These are phyloP conservation scores for Russula sp. DNA, from an alignment of 768 basidiomycete species.

Conservation along the genomic window DNA sequence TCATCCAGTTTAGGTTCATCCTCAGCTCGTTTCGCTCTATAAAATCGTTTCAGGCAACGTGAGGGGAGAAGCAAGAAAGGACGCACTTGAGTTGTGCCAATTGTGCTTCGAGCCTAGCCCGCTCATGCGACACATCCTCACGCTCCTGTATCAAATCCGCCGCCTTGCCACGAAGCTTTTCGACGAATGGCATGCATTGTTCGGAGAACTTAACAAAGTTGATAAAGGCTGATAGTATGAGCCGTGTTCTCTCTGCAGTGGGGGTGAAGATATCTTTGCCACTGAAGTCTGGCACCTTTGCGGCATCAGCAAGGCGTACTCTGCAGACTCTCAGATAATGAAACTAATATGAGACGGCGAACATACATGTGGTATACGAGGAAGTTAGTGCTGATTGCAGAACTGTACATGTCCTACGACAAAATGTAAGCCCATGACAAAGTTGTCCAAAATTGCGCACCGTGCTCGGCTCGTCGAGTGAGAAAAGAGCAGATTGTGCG, in stretches of 20 bases:
- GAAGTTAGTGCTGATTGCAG: conserved; percentile 59
- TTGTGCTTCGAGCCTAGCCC: conserved; percentile 49
- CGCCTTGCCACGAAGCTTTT: conserved; percentile 59
- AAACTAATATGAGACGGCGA: neutral
- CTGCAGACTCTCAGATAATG: conserved; percentile 37
- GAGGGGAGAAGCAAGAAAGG: neutral
- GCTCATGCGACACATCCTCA: conserved; percentile 51
- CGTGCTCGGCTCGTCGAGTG: conserved; percentile 48
- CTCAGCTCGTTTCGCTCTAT: conserved; percentile 59
- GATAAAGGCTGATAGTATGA: conserved; percentile 82
- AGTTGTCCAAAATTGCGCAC: conserved; percentile 39
- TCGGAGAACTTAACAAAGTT: conserved; percentile 91
- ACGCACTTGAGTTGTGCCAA: conserved; percentile 57
- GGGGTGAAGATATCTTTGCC: conserved; percentile 72
- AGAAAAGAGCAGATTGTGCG: conserved; percentile 51
- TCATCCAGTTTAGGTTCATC: conserved; percentile 67
- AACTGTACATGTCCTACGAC: conserved; percentile 60
- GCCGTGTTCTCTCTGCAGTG: conserved; percentile 68
- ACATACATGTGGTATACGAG: conserved; percentile 68
- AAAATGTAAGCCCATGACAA: conserved; percentile 4
- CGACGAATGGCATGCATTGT: conserved; percentile 62
- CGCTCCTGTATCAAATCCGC: conserved; percentile 57
- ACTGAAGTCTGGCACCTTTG: conserved; percentile 73
- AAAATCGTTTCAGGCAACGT: neutral
- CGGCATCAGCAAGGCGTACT: conserved; percentile 66